Conservation (phyloP, 305 asterid species). For the Nicotiana rustica region DNA sequence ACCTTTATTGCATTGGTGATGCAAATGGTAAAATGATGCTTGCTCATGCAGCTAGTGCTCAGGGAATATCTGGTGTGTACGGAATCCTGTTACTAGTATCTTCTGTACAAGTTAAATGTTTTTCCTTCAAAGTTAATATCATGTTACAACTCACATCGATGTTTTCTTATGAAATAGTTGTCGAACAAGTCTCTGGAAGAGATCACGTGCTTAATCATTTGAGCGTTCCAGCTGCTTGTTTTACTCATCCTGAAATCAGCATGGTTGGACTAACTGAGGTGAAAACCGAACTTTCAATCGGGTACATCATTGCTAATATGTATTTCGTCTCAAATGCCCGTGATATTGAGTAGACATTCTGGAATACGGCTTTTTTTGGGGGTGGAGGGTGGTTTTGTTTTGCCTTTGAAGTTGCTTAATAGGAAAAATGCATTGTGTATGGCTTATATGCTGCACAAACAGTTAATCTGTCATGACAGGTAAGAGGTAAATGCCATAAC, state of each 20-base stretch:
- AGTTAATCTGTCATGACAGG: neutral
- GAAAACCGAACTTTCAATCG: constrained; percentile 27
- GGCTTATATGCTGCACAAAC: neutral
- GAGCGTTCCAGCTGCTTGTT: constrained; percentile 98
- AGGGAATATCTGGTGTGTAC: constrained; percentile 87
- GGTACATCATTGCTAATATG: neutral
- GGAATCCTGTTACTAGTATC: neutral
- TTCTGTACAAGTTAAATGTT: neutral
- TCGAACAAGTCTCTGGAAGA: constrained; percentile 87
- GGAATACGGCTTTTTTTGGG: neutral
- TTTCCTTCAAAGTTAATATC: too few relatives aligned
- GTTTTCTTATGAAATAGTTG: constrained; percentile 50
- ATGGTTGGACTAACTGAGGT: constrained; percentile 99
- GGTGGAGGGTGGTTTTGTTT: too few relatives aligned
- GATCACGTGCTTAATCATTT: constrained; percentile 92
- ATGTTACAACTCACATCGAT: neutral
- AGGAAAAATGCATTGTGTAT: neutral
- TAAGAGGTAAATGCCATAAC: neutral
- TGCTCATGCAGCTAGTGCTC: constrained; percentile 99
- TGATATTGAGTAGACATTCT: neutral
- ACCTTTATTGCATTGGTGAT: constrained; percentile 95
- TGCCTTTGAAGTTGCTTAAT: too few relatives aligned
- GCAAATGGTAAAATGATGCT: constrained; percentile 99
- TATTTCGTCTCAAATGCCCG: neutral
- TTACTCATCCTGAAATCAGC: constrained; percentile 99